Base-by-base conservation (phyloP, 805 yeast species). In the Candida ipomoeae region DNA sequence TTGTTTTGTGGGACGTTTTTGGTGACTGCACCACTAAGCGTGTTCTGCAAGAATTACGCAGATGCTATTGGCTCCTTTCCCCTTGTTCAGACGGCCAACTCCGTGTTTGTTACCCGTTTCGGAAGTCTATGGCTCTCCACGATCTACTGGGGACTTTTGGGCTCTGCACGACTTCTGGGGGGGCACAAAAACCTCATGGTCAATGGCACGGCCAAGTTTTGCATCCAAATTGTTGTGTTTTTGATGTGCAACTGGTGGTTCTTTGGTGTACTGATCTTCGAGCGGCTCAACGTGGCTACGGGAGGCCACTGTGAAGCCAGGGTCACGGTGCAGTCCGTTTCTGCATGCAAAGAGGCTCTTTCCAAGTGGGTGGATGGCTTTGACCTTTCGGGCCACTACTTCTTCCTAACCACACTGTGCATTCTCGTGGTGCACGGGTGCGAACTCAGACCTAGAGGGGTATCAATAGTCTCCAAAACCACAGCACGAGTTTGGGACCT, bases 211-310 rank as follows among this genome's bases (percentile, higher is more conserved):
- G 35, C 50, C 32, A 54, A 46, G 35, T 62, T 50, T 44, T 35
- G 46, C n/a, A 37, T 56, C 6, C 48, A 53, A 36, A 41, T 61
- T 18, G 5, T 41, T 17, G 40, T 53, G 23, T 55, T 52, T 35
- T 21, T 55, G 10, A 39, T 49, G 10, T 34, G 57, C 34, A 54
- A 57, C 34, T 54, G 53, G 20, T 70, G 75, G 75, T 67, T 60
- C 44, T 67, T 70, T 46, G 75, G 75, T 2, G 62, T 65, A 1
- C 65, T 62, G 54, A 44, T 71, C 3, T 64, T 67, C 41, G 72
- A 68, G 35, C 54, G 73, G 18, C 44, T 62, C 36, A 57, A 56
- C 33, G 41, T 48, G 31, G 54, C 51, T 10, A 51, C 54, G 2
- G 61, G 61, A 2, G 60, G 60, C 3, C 51, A 50, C 11, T 56